Percentiles rank a stretch among this genome's conserved stretches.
phyloP scores from a whole-genome alignment of 2,329 filamentous ascomycete genomes.

The Endothia cerciana region DNA sequence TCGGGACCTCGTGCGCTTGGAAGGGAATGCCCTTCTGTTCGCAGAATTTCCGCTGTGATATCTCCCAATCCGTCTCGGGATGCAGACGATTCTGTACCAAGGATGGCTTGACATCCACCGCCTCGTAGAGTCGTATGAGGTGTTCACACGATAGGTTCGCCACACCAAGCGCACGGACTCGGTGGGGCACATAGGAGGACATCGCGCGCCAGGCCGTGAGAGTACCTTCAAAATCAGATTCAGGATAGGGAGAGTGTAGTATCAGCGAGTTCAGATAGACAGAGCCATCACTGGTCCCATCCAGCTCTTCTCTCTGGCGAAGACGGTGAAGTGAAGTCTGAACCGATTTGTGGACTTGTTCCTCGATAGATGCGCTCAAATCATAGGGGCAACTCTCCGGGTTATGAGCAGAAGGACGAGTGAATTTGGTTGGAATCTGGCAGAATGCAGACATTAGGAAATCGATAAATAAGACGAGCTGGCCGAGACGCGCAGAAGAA shows the following conservation, averaged over 20 bases:
- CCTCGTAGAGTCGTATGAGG: constrained; percentile 45
- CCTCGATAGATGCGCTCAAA: constrained; percentile 6
- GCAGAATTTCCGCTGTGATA: neutral
- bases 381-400: constrained; percentile 8
- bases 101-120: constrained; percentile 49
- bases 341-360: neutral
- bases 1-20: constrained; percentile 1
- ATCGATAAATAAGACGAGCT: neutral
- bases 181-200: constrained; percentile 53
- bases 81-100: constrained; percentile 81
- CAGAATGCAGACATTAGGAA: neutral
- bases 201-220: constrained; percentile 7
- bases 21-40: neutral
- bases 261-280: constrained; percentile 3
- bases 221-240: neutral
- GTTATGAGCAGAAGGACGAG: constrained; percentile 3
- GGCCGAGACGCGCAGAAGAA: neutral
- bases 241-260: neutral
- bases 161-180: constrained; percentile 71
- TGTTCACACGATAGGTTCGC: constrained; percentile 68
- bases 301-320: neutral
- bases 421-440: constrained; percentile 20
- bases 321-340: neutral
- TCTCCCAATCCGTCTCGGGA: constrained; percentile 60
- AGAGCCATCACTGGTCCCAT: neutral